phyloP scores from a whole-genome alignment of 305 asterid species.

The Fraxinus ornus region DNA sequence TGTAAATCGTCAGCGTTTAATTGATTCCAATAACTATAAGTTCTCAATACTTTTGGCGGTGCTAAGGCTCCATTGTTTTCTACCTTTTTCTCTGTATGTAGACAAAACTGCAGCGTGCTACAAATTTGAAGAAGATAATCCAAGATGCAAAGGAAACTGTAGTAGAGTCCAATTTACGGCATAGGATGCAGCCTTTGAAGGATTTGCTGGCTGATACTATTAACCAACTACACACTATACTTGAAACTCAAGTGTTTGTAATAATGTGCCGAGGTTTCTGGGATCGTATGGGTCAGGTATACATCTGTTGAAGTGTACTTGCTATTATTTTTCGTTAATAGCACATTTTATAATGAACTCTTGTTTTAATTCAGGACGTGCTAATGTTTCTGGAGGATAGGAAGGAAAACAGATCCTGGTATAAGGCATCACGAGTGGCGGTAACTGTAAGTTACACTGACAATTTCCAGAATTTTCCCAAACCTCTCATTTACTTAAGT shows the following conservation, averaged over 20 bases:
- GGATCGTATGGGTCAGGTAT: conserved; percentile 97
- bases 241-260: conserved; percentile 74
- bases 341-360: background rate
- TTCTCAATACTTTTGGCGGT: background rate
- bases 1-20: background rate
- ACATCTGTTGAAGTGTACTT: background rate
- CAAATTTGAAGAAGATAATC: conserved; percentile 78
- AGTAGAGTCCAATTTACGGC: conserved; percentile 62
- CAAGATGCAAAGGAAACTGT: conserved; percentile 74
- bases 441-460: conserved; percentile 55
- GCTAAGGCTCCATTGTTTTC: background rate
- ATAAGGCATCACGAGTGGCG: conserved; percentile 76
- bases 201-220: conserved; percentile 59
- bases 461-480: background rate
- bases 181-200: conserved; percentile 74
- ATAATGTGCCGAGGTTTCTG: conserved; percentile 76
- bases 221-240: conserved; percentile 58
- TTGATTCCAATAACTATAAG: background rate
- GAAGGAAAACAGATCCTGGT: conserved; percentile 76
- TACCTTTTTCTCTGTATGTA: conserved; percentile 26
- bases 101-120: conserved; percentile 73
- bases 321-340: background rate
- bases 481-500: background rate
- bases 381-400: conserved; percentile 66
- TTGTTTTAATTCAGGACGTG: conserved; percentile 55